Evolutionary conservation across 1,284 basidiomycete species (phyloP).

Genomic region (Puccinia polysora): DNA sequence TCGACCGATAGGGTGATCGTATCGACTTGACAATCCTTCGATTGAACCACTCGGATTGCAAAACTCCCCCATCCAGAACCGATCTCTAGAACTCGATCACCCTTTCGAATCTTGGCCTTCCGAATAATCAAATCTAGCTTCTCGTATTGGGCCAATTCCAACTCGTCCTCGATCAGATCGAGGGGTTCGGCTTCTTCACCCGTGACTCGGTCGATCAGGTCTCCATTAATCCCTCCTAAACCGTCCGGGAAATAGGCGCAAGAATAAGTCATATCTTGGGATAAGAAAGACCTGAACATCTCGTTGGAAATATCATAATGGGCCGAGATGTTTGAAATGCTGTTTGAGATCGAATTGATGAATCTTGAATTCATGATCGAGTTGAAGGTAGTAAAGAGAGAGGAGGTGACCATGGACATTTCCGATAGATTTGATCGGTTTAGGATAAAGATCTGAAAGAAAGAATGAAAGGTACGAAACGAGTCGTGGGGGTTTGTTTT

Average conservation of each 20-base stretch:
- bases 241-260: slow-evolving; percentile 61
- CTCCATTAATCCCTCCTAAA: slow-evolving; percentile 62
- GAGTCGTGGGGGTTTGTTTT: too few relatives aligned
- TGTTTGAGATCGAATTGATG: slow-evolving; percentile 70
- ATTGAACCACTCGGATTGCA: slow-evolving; percentile 61
- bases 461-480: background rate
- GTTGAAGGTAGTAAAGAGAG: slow-evolving; percentile 55
- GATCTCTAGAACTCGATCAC: slow-evolving; percentile 71
- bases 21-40: slow-evolving; percentile 63
- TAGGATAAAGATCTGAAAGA: slow-evolving; percentile 67
- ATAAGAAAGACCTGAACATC: slow-evolving; percentile 64
- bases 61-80: slow-evolving; percentile 76
- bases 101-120: slow-evolving; percentile 68
- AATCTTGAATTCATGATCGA: slow-evolving; percentile 70
- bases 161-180: slow-evolving; percentile 58
- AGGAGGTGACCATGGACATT: slow-evolving; percentile 61
- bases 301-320: slow-evolving; percentile 72
- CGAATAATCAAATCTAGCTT: slow-evolving; percentile 69
- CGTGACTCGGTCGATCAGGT: slow-evolving; percentile 58
- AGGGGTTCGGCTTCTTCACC: slow-evolving; percentile 7
- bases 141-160: slow-evolving; percentile 73
- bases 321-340: slow-evolving; percentile 75
- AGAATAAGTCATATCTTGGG: slow-evolving; percentile 76
- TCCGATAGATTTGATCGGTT: slow-evolving; percentile 69
- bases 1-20: slow-evolving; percentile 70